These are phyloP conservation scores for Candida mattraensis DNA, from an alignment of 805 yeast genomes.

Conservation along the genomic window DNA sequence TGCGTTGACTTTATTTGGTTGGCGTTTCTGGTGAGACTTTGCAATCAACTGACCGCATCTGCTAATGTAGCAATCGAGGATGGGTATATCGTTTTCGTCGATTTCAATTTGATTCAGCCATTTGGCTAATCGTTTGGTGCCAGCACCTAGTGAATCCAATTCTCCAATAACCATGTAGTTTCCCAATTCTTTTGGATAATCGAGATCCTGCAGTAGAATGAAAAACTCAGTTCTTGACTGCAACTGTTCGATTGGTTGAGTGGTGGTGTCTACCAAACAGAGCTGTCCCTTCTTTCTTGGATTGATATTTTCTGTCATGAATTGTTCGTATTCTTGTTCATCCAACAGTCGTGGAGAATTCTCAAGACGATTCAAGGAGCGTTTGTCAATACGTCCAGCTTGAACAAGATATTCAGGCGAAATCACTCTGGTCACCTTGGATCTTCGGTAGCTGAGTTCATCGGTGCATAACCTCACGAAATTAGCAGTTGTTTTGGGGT, in stretches of 20 bases:
- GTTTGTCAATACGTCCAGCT: constrained; percentile 19
- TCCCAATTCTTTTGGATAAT: constrained; percentile 11
- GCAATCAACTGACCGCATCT: too few relatives aligned
- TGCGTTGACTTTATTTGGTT: constrained; percentile 16
- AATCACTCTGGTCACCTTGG: constrained; percentile 25
- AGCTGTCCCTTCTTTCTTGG: constrained; percentile 15
- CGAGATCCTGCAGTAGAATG: constrained; percentile 23
- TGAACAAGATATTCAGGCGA: constrained; percentile 32
- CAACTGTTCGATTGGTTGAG: neutral
- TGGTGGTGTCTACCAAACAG: constrained; percentile 17
- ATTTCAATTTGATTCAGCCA: too few relatives aligned
- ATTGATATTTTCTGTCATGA: constrained; percentile 2
- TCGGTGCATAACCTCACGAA: constrained; percentile 20
- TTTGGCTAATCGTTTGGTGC: too few relatives aligned
- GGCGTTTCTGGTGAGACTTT: too few relatives aligned
- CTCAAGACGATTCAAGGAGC: constrained; percentile 4
- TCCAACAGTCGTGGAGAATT: constrained; percentile 8
- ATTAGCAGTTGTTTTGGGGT: constrained; percentile 16
- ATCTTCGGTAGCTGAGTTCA: constrained; percentile 16
- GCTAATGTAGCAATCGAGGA: too few relatives aligned
- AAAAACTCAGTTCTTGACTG: constrained; percentile 24
- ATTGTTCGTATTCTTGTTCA: constrained; percentile 7
- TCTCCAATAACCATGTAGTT: constrained; percentile 28
- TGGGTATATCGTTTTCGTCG: too few relatives aligned
- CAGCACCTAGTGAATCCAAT: constrained; percentile 8